These are phyloP conservation scores for Bullera alba DNA, from an alignment of 768 basidiomycete species.

Conservation along the genomic window DNA sequence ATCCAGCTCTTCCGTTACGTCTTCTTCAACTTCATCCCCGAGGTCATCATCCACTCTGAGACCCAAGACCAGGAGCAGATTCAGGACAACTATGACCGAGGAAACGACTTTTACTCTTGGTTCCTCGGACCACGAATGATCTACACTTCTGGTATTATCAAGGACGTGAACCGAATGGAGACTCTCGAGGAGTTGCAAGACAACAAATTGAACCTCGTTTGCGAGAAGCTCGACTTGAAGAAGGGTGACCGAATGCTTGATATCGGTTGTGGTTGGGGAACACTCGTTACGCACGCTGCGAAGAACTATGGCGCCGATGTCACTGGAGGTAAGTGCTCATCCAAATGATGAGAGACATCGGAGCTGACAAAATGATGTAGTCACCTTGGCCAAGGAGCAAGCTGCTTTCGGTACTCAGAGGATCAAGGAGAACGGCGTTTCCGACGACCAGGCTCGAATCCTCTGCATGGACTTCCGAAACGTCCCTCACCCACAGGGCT, in stretches of 20 bases:
- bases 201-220: conserved; percentile 93
- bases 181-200: conserved; percentile 92
- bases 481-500: conserved; percentile 64
- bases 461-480: conserved; percentile 90
- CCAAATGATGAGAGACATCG: background rate
- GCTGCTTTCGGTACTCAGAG: conserved; percentile 85
- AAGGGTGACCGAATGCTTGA: conserved; percentile 61
- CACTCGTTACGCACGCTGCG: conserved; percentile 83
- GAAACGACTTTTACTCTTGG: conserved; percentile 95
- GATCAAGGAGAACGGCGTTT: conserved; percentile 69
- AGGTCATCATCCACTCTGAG: conserved; percentile 84
- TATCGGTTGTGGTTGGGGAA: conserved; percentile 79
- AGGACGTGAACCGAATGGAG: conserved; percentile 62
- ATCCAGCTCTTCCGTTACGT: conserved; percentile 79
- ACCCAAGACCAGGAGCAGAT: conserved; percentile 92
- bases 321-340: conserved; percentile 56
- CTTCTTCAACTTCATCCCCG: conserved; percentile 77
- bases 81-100: conserved; percentile 90
- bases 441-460: conserved; percentile 71
- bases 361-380: conserved; percentile 28
- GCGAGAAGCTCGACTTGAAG: conserved; percentile 84
- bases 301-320: conserved; percentile 97
- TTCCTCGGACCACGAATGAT: conserved; percentile 54
- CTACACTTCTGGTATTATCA: conserved; percentile 88
- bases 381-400: conserved; percentile 86